Conservation (phyloP, 345 rosid species). For the Gossypium thurberi region DNA sequence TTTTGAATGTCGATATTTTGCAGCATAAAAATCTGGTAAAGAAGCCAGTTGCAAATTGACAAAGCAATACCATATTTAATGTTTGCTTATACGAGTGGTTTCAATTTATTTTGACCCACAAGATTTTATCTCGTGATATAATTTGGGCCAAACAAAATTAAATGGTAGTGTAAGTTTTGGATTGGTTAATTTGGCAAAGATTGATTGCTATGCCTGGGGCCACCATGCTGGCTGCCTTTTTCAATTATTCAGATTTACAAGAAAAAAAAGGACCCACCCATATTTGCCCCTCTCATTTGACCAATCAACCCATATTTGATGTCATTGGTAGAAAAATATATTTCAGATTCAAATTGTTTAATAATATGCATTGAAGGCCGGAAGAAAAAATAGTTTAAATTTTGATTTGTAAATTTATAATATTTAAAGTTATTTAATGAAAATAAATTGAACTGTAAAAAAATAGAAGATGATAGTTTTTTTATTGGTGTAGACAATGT, state of each 20-base stretch:
- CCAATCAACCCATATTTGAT: background rate
- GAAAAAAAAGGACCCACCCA: background rate
- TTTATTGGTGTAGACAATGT: fast-evolving
- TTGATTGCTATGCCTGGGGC: background rate
- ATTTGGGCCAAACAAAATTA: constrained; percentile 1
- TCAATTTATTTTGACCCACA: background rate
- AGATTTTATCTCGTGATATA: background rate
- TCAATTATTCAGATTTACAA: background rate
- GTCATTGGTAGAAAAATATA: too few relatives aligned
- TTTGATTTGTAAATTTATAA: too few relatives aligned
- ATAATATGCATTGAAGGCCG: fast-evolving
- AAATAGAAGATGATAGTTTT: fast-evolving
- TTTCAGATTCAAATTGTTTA: fast-evolving
- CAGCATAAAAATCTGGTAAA: background rate
- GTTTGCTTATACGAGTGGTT: background rate
- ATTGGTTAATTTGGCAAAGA: background rate
- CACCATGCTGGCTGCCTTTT: background rate
- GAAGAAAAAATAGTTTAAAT: too few relatives aligned
- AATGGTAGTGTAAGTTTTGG: background rate
- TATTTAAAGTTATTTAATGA: too few relatives aligned
- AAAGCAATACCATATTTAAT: background rate
- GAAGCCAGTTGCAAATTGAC: background rate
- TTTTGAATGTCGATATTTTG: background rate
- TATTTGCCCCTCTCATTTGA: background rate
- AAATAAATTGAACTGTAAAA: too few relatives aligned